A percentile compares a stretch with the other conserved stretches of the same genome.
These are phyloP conservation scores for Cercospora canescens DNA, from an alignment of 2,329 filamentous ascomycete species.

Conservation along the genomic window DNA sequence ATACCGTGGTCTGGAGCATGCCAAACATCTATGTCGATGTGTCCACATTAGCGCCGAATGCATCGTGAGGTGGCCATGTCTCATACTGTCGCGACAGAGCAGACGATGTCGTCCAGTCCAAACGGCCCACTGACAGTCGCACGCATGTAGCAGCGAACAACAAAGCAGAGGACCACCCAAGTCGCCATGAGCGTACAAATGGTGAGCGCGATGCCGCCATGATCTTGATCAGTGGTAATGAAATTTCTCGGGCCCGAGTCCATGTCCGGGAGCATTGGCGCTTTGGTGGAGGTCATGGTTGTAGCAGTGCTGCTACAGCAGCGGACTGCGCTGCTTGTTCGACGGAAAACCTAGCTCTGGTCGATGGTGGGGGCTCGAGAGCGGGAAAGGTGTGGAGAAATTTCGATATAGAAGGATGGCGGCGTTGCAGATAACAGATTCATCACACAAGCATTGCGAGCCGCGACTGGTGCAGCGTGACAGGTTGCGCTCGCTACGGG, in stretches of 20 bases:
- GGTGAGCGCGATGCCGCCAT: conserved; percentile 28
- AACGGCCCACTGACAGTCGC: conserved; percentile 27
- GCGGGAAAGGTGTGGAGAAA: not conserved
- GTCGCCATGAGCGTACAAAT: conserved; percentile 29
- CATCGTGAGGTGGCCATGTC: not conserved
- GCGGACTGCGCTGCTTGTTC: not conserved
- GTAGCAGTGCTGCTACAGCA: conserved; percentile 4
- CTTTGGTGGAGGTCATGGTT: conserved; percentile 19
- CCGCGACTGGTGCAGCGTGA: not conserved
- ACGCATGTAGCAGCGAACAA: conserved; percentile 28
- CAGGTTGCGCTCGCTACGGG: conserved; percentile 1
- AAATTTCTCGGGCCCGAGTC: conserved; percentile 26
- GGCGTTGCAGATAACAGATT: not conserved
- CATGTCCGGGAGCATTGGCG: conserved; percentile 21
- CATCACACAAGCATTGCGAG: not conserved
- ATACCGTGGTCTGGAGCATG: conserved; percentile 24
- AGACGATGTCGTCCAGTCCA: conserved; percentile 27
- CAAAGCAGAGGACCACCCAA: conserved; percentile 28
- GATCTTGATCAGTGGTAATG: conserved; percentile 26
- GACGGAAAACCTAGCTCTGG: not conserved
- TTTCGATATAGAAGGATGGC: not conserved
- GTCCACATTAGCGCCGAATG: not conserved
- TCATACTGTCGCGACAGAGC: conserved; percentile 25
- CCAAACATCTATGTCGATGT: conserved; percentile 20
- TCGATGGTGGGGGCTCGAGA: not conserved